phyloP scores from a whole-genome alignment of 345 rosid genomes.

The Eucalyptus microcorys region DNA sequence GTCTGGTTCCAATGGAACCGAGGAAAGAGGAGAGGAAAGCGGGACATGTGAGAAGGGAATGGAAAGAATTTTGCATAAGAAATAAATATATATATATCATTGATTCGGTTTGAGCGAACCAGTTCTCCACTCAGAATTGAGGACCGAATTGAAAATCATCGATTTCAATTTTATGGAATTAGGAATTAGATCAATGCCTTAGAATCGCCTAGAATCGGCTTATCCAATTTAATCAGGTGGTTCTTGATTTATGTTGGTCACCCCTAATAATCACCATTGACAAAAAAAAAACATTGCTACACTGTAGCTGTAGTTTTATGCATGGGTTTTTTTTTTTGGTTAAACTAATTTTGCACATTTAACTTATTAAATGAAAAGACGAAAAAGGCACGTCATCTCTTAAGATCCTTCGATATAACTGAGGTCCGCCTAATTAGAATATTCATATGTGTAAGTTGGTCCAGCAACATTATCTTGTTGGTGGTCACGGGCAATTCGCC shows the following conservation, averaged over 20 bases:
- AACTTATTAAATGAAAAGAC: neutral
- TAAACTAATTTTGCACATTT: neutral
- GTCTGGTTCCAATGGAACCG: neutral
- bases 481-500: neutral
- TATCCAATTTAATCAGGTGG: fast-evolving
- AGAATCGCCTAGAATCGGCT: fast-evolving
- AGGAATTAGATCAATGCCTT: fast-evolving
- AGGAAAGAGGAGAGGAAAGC: neutral
- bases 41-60: neutral
- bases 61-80: neutral
- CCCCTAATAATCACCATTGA: neutral
- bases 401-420: neutral
- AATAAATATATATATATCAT: no score
- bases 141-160: fast-evolving
- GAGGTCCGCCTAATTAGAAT: neutral
- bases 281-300: neutral
- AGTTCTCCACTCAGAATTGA: neutral
- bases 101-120: fast-evolving
- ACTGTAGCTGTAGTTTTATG: neutral
- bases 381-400: neutral
- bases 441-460: neutral
- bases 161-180: no score
- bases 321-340: neutral
- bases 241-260: neutral
- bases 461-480: neutral